Evolutionary conservation across 306 rosid species (phyloP), one percentile per base, ranked within the genome.

Genomic region (Hippophae rhamnoides): DNA sequence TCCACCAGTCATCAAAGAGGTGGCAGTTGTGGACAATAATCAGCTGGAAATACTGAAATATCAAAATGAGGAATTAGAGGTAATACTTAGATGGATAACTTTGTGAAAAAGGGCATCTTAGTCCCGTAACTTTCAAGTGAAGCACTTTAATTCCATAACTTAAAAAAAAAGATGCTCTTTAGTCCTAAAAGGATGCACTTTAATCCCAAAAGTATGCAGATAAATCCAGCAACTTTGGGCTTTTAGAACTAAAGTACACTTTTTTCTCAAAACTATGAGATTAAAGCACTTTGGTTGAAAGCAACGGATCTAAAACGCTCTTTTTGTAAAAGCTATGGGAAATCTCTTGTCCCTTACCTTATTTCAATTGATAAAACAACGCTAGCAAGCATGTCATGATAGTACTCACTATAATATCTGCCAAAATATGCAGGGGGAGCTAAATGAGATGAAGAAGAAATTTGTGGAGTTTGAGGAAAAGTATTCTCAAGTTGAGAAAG

Each of bases 1-100:
- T 56, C 96, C 94, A 42, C 88, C 96, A 7, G 81, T 85, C 66
- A 81, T 85, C 67, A 88, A 88, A 78, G 90, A 88, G 70, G 96
- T 89, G 11, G 86, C 86, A 45, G 86, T 85, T 46, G 86, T 83
- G 44, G 96, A 89, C 53, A 68, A 83, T 57, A 79, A 90, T 40
- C 83, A 81, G 79, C 72, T 89, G n/a, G 90, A 85, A 66, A 53
- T 79, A 56, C 75, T 89, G 73, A 77, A 66, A 72, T 71, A 72
- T 77, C 80, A 79, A 62, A 89, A 83, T 63, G 85, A 73, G 65
- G 74, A 74, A 71, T 75, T 89, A 55, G 83, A 79, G 90, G 95
- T 85, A 81, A 74, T 63, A 63, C 9, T 44, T 46, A 31, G 5
- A 31, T 18, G 38, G 38, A 61, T 66, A 18, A 1, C 23, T 18